Evolutionary conservation across 257 asterid species (phyloP).

Genomic region (Solanum phureja): DNA sequence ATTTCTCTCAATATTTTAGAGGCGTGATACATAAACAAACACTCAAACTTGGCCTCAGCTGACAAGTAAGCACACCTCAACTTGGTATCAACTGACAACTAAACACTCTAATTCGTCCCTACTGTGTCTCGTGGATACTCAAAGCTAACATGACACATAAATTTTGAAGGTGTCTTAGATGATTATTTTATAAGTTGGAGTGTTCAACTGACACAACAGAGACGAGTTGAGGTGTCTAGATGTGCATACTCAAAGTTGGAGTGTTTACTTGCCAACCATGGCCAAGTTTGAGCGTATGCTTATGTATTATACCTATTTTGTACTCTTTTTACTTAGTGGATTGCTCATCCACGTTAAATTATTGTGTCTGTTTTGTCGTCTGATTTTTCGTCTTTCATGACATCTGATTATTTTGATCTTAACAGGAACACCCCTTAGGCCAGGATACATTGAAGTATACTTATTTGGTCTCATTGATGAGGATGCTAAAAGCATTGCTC

Average conservation of each 20-base stretch:
- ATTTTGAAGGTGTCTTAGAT: not conserved
- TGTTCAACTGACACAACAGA: not conserved
- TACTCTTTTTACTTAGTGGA: too few relatives aligned
- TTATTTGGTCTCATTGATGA: conserved; percentile 36
- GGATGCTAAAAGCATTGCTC: conserved; percentile 26
- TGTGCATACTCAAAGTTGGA: not conserved
- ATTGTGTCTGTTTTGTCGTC: not conserved
- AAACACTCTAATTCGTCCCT: not conserved
- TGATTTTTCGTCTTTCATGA: not conserved
- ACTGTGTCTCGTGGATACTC: not conserved
- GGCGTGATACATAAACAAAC: not conserved
- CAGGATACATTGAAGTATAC: conserved; percentile 31
- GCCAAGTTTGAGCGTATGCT: not conserved
- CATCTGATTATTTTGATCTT: not conserved
- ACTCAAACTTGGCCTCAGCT: not conserved
- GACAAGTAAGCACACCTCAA: not conserved
- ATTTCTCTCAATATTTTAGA: not conserved
- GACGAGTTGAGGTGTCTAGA: not conserved
- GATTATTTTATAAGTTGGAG: not conserved
- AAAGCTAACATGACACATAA: not conserved
- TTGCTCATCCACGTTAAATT: not conserved
- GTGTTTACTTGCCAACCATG: not conserved
- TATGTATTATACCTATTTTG: not conserved
- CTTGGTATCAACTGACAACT: not conserved
- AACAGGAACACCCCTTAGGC: conserved; percentile 27